Base-by-base conservation (phyloP, 2,329 filamentous ascomycete species). In the Neofusicoccum parvum region DNA sequence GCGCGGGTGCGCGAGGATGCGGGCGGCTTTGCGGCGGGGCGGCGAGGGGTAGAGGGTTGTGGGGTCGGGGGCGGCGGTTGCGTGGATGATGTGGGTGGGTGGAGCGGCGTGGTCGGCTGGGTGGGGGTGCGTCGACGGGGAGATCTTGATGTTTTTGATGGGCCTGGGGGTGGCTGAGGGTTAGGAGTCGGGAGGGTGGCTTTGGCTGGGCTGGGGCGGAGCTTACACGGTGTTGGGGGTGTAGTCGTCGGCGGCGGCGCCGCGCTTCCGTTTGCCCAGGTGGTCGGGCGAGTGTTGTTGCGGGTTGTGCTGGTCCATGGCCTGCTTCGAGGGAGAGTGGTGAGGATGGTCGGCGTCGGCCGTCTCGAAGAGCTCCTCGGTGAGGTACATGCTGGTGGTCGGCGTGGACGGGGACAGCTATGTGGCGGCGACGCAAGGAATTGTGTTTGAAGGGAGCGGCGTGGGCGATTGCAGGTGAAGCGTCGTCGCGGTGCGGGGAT, bases 281-380 rank as follows among this genome's bases (percentile, higher is more conserved):
- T 39, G 15, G 41, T 59, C 62, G 36, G 51, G 15, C 6, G 62
- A 34, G 20, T 41, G 50, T 43, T 32, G 43, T 9, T 41, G 50
- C 53, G 53, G 37, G 37, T 5, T 20, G 39, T 58, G 53, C 15
- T 43, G 34, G 43, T 20, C 37, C 17, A 20, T 39, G 34, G 34
- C 2, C 37, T 45, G 53, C 3, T 34, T 46, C 4, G 41, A 20
- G 27, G 41, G 41, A 34, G 39, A 45, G 54, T 46, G 9, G 43
- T 36, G 32, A 36, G 45, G 34, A n/a, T 48, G 58, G 43, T 17
- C 58, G n/a, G 17, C 34, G 32, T 59, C 62, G 41, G 43, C 43
- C 11, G 51, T 39, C 45, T 59, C 45, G 51, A 65, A 65, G 45
- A 65, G 53, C 36, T 65, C 62, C 51, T 65, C 62, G 11, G 62